These are phyloP conservation scores for Citrus inodora DNA, from an alignment of 345 rosid species.

Conservation along the genomic window DNA sequence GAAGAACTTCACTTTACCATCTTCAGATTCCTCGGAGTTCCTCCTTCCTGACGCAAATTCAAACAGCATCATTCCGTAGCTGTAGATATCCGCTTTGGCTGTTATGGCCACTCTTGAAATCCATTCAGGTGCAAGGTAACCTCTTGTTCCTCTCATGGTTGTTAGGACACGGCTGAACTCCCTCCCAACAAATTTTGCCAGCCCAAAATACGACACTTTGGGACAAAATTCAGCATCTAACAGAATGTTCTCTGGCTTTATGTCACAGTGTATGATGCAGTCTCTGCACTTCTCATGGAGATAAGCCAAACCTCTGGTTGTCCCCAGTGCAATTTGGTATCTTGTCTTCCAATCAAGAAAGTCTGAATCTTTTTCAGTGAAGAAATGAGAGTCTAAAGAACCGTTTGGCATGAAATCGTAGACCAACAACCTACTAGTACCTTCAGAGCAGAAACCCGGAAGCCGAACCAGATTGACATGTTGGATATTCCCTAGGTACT, in stretches of 20 bases:
- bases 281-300: conserved; percentile 84
- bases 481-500: conserved; percentile 45
- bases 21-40: conserved; percentile 52
- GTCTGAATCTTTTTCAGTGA: conserved; percentile 25
- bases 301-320: conserved; percentile 77
- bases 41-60: conserved; percentile 79
- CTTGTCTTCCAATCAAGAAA: conserved; percentile 56
- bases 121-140: conserved; percentile 40
- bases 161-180: conserved; percentile 84
- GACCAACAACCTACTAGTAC: conserved; percentile 45
- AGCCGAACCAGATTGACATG: conserved; percentile 77
- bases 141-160: conserved; percentile 86
- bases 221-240: conserved; percentile 32
- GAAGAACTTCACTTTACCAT: conserved; percentile 50
- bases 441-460: conserved; percentile 76
- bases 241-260: conserved; percentile 81
- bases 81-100: conserved; percentile 81
- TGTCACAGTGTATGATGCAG: conserved; percentile 88
- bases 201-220: conserved; percentile 60
- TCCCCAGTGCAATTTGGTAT: conserved; percentile 63
- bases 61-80: conserved; percentile 86
- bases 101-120: conserved; percentile 83
- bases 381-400: conserved; percentile 63
- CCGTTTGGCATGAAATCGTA: conserved; percentile 81
- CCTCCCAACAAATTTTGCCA: conserved; percentile 80